phyloP scores from a whole-genome alignment of 2,329 filamentous ascomycete genomes.

The Cadophora sp. region DNA sequence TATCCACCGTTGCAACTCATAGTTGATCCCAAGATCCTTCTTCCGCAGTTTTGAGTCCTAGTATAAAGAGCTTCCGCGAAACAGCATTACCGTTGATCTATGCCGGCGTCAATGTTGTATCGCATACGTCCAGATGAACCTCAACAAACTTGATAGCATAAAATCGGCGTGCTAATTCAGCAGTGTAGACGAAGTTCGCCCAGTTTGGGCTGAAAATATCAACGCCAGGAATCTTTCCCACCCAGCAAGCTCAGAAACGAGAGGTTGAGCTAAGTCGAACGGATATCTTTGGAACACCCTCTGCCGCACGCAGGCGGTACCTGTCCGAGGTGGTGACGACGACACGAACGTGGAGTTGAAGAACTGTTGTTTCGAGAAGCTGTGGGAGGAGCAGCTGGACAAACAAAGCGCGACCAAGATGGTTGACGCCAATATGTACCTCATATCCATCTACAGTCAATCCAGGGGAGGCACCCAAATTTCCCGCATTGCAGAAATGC shows the following conservation, averaged over 20 bases:
- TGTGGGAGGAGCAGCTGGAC: constrained; percentile 25
- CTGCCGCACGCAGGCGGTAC: constrained; percentile 14
- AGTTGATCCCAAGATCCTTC: constrained; percentile 49
- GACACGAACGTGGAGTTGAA: constrained; percentile 20
- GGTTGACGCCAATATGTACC: constrained; percentile 38
- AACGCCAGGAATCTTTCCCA: constrained; percentile 15
- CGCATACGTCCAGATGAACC: constrained; percentile 50
- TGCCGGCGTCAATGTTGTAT: constrained; percentile 19
- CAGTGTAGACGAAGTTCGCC: constrained; percentile 53
- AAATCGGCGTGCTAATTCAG: constrained; percentile 48
- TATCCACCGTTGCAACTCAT: constrained; percentile 48
- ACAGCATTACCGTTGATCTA: constrained; percentile 20
- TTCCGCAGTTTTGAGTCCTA: constrained; percentile 21
- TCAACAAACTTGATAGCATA: constrained; percentile 47
- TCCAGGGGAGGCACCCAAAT: constrained; percentile 36
- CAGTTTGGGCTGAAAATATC: constrained; percentile 54
- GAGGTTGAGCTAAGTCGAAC: constrained; percentile 20
- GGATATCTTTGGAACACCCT: constrained; percentile 42
- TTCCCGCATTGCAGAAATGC: constrained; percentile 47
- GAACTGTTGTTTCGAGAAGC: constrained; percentile 29
- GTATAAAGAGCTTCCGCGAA: constrained; percentile 32
- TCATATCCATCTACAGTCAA: constrained; percentile 42
- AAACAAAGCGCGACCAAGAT: constrained; percentile 30
- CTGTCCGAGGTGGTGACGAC: constrained; percentile 33
- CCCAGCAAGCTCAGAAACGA: constrained; percentile 6